Conservation (phyloP, 345 rosid species). For the Litchi chinensis region DNA sequence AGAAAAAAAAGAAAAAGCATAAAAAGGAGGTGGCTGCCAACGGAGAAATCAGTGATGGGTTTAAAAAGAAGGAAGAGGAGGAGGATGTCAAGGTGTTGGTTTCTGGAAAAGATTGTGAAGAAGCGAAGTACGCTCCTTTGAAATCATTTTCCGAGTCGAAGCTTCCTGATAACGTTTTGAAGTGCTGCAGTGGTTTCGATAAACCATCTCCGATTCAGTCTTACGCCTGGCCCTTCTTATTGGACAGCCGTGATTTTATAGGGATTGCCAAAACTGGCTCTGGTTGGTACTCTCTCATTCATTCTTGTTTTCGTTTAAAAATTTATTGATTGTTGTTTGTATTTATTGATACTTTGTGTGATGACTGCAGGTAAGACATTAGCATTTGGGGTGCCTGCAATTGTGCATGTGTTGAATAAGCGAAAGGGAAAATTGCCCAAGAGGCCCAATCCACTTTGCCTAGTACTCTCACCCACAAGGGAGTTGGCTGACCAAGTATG, state of each 20-base stretch:
- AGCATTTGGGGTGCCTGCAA: constrained; percentile 88
- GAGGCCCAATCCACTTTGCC: constrained; percentile 72
- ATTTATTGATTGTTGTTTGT: background rate
- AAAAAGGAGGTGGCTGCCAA: constrained; percentile 32
- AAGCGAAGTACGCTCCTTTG: constrained; percentile 62
- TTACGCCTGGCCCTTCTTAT: constrained; percentile 88
- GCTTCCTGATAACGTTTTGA: constrained; percentile 68
- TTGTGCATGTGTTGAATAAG: constrained; percentile 77
- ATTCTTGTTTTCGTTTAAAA: background rate
- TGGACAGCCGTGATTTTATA: constrained; percentile 88
- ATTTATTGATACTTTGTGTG: background rate
- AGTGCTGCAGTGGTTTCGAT: constrained; percentile 73
- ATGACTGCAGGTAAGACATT: constrained; percentile 70
- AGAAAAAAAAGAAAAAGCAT: constrained; percentile 47
- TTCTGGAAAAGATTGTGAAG: constrained; percentile 60
- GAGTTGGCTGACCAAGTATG: constrained; percentile 94
- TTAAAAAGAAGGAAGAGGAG: constrained; percentile 28
- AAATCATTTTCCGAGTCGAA: constrained; percentile 56
- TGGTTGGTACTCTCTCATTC: constrained; percentile 39
- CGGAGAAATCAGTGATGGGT: constrained; percentile 18
- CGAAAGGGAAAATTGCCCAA: constrained; percentile 56
- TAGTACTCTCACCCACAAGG: constrained; percentile 93
- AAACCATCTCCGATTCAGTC: constrained; percentile 94
- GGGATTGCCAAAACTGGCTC: constrained; percentile 99
- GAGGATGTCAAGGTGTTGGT: constrained; percentile 54